phyloP scores from a whole-genome alignment of 73 alveolate genomes.

The Tetrahymena elliotti region DNA sequence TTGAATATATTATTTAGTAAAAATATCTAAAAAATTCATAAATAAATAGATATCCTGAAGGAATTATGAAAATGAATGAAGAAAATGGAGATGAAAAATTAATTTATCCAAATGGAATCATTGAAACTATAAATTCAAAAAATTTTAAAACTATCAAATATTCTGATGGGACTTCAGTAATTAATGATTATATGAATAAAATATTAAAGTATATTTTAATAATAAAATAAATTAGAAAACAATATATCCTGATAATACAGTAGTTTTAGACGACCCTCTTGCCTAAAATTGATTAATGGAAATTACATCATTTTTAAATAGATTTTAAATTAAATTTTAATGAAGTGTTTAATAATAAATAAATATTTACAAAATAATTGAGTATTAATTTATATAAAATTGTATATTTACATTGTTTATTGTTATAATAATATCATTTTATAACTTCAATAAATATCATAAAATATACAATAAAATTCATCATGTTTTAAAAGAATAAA shows the following conservation, averaged over 20 bases:
- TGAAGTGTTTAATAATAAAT: background rate
- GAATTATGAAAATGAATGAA: background rate
- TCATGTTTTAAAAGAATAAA: too few relatives aligned
- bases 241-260: background rate
- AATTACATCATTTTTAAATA: too few relatives aligned
- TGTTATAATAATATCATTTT: background rate
- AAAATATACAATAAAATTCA: too few relatives aligned
- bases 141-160: background rate
- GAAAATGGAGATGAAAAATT: background rate
- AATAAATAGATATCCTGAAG: background rate
- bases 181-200: too few relatives aligned
- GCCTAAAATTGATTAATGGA: background rate
- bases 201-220: too few relatives aligned
- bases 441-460: too few relatives aligned
- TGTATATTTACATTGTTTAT: background rate
- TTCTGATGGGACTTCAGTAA: background rate
- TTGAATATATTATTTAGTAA: background rate
- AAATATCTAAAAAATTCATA: too few relatives aligned
- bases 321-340: too few relatives aligned
- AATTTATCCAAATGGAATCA: background rate
- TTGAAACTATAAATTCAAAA: background rate
- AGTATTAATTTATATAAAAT: background rate
- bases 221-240: background rate
- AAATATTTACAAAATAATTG: too few relatives aligned
- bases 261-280: background rate